Evolutionary conservation across 2,329 filamentous ascomycete genomes (phyloP), one percentile per base, ranked within the genome.

Genomic region (Aphanoascus verrucosus): DNA sequence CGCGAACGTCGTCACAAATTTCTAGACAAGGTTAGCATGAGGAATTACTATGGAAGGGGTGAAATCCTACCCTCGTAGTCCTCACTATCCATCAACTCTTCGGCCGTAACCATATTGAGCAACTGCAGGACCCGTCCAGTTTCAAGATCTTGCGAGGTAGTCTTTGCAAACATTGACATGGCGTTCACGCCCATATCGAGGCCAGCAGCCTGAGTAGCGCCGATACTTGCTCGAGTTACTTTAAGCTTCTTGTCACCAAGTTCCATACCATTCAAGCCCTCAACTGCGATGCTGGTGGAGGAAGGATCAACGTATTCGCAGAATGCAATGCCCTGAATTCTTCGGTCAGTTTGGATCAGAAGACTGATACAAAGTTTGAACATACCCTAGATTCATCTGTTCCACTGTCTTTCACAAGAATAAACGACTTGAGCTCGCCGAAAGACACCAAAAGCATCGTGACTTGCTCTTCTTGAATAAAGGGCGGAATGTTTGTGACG

Each of bases 61-160:
- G 17, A 42, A 7, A 44, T 62, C 75, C 65, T 77, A 90, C 91
- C 91, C 72, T 96, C 87, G 64, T 96, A 97, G 64, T 98, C 93
- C 35, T 97, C 90, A 49, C 83, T 84, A 65, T 97, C 90, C 71
- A 96, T 82, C 20, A 98, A 75, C 71, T 98, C 93, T 63, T 98
- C 93, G 0, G 89, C 79, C 0, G 93, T 98, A 35, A 98, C 91
- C 93, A 98, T 98, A 74, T 98, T 98, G 65, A 98, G 80, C 57
- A 98, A 75, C 71, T 95, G 91, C 56, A 98, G 69, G 14, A 98
- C 91, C 53, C 87, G 81, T 59, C 86, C 86, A 56, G 84, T 82
- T 61, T 94, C 89, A 34, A 86, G 76, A 56, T 90, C 86, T 53
- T 79, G 79, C 37, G 86, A 85, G 2, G 84, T 88, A 17, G 93